Evolutionary conservation across 768 basidiomycete species (phyloP), one percentile per base, ranked within the genome.

Genomic region (Udeniomyces megalosporus): DNA sequence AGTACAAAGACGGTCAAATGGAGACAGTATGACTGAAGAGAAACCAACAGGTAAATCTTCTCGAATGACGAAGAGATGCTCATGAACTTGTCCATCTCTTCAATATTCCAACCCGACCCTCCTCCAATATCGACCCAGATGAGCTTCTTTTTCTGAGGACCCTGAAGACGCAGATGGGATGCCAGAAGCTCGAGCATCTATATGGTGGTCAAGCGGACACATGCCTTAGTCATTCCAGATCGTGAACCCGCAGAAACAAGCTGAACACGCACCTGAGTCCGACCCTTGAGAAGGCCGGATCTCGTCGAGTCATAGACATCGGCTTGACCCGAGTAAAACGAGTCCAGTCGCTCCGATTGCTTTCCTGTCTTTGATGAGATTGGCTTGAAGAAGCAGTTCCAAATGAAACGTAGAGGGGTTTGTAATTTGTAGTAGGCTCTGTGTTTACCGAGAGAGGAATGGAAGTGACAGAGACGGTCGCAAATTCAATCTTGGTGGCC

Each of bases 101-200:
- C 84, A 67, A 86, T 80, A 70, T 85, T 86, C 75, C 81, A 81
- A 6, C 68, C 69, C 14, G 85, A 86, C 29, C 84, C 85, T 34
- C 85, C 85, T 17, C 85, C 84, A 60, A 87, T 81, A 69, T 87
- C 85, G 20, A 87, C 77, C 85, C 85, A 87, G 15, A 87, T 47
- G 20, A 46, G 49, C 26, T 32, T 53, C 48, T 35, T 56, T 15
- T 58, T 53, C 48, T 20, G 24, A 24, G 34, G 29, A 17, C 46
- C 66, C 64, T 84, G 75, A 2, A 77, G 73, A 34, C 75, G 76
- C 8, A 86, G 73, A 66, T 86, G 84, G 35, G 79, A 78, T 0
- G 83, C 82, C 3, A 80, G 78, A n/a, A 86, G 76, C 58, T 76
- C 77, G 14, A 85, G 76, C 82, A 87, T 84, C 17, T 47, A 47